Evolutionary conservation across 768 basidiomycete species (phyloP), one percentile per base, ranked within the genome.

Genomic region (Suillus placidus): DNA sequence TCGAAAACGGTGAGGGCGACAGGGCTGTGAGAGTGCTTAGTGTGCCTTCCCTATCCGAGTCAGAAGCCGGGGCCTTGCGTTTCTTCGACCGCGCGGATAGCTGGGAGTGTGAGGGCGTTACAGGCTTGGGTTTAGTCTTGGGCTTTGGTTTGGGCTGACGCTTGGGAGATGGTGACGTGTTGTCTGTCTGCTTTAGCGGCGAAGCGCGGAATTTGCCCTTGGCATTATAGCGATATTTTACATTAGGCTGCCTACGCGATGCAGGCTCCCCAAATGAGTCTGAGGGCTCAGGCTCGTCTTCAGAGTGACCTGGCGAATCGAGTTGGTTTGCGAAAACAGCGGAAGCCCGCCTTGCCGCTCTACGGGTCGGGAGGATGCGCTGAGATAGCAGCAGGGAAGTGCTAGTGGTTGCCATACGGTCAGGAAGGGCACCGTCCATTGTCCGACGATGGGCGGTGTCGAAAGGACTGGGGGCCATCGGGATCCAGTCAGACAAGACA

Each of bases 171-270:
- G 76, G 78, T 66, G 77, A 73, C 67, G 74, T 52, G 32, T 37
- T 75, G 61, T 74, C 75, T 42, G 40, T 8, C 40, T 60, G 58
- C 34, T 69, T 77, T 66, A 77, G 68, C 42, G 76, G 76, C 16
- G 76, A 77, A 51, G 76, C 78, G 9, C 68, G 76, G 6, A 77
- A 76, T 60, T 77, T 77, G 23, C 77, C 76, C 12, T 73, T 71
- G 57, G 73, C 76, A 6, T 60, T 74, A 63, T 77, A 77, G 62
- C 76, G 76, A 64, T 72, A 77, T 60, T 78, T 78, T 66, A 77
- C 71, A 45, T 68, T 66, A 64, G 71, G 73, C 66, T 74, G 62
- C 47, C 61, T 68, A 14, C 66, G 69, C 0, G 71, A 34, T 1
- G 60, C 37, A 40, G 76, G 72, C 30, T 71, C 75, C 9, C 70